Evolutionary conservation across 2,329 filamentous ascomycete species (phyloP).

Genomic region (Phaeosphaeria sp.): DNA sequence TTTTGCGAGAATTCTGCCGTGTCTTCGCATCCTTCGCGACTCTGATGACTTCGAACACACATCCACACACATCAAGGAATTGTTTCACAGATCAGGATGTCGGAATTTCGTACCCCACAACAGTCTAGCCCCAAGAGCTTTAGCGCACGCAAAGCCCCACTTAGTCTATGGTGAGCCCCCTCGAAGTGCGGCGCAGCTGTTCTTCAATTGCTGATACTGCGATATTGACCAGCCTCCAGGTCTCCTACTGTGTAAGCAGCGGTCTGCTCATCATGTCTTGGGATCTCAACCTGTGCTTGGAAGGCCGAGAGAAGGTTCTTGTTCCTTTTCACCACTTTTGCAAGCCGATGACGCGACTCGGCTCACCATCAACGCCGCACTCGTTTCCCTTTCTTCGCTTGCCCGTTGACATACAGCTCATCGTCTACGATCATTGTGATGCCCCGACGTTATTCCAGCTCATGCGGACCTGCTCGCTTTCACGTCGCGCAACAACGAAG

Average conservation of each 20-base stretch:
- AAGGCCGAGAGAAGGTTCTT: neutral
- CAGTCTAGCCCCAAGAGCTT: no score
- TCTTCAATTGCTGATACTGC: neutral
- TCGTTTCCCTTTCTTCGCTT: constrained; percentile 26
- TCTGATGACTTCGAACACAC: no score
- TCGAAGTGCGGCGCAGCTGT: no score
- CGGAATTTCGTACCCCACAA: no score
- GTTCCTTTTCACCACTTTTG: neutral
- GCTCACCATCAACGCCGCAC: neutral
- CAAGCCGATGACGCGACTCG: neutral
- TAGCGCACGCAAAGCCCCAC: no score
- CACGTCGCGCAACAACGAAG: constrained; percentile 5
- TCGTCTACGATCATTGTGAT: constrained; percentile 25
- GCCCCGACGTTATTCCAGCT: constrained; percentile 7
- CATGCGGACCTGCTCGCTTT: constrained; percentile 8
- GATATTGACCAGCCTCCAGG: neutral
- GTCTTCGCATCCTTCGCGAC: no score
- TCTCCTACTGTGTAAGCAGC: neutral
- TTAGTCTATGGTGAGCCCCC: no score
- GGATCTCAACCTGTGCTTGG: neutral
- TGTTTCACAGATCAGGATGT: no score
- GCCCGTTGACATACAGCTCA: constrained; percentile 31
- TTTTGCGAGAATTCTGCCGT: no score
- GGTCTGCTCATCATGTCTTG: neutral
- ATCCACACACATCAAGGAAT: no score